Evolutionary conservation across 2,329 filamentous ascomycete species (phyloP).

Genomic region (Tolypocladium tropicale): DNA sequence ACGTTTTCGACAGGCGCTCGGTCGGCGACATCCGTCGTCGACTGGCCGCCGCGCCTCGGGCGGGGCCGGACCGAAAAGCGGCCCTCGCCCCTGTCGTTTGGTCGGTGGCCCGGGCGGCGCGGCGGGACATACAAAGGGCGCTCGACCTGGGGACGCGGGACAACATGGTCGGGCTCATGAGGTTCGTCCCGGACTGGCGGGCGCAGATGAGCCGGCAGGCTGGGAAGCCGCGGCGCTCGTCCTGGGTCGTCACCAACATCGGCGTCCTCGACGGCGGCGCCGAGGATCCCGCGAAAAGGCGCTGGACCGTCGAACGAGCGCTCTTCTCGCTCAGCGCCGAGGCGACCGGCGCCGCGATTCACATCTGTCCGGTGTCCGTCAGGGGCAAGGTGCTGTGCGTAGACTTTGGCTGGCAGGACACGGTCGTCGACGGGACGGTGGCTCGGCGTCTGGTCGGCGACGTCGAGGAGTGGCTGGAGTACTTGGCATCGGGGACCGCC

Average conservation of each 20-base stretch:
- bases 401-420: slow-evolving; percentile 14
- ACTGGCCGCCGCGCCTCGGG: slow-evolving; percentile 3
- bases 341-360: slow-evolving; percentile 10
- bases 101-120: slow-evolving; percentile 6
- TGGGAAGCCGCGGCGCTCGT: slow-evolving; percentile 11
- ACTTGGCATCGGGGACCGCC: not conserved
- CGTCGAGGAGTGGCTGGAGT: not conserved
- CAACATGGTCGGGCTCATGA: slow-evolving; percentile 12
- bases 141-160: slow-evolving; percentile 12
- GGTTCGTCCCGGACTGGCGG: slow-evolving; percentile 14
- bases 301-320: slow-evolving; percentile 13
- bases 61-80: not conserved
- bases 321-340: slow-evolving; percentile 12
- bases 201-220: slow-evolving; percentile 6
- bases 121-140: slow-evolving; percentile 6
- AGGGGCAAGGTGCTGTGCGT: slow-evolving; percentile 11
- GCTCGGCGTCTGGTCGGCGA: slow-evolving; percentile 10
- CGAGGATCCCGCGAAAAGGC: not conserved
- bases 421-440: slow-evolving; percentile 8
- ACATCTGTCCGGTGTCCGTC: slow-evolving; percentile 11
- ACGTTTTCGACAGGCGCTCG: not conserved
- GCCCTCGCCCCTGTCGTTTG: slow-evolving; percentile 12
- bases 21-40: not conserved
- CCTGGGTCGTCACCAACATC: slow-evolving; percentile 16
- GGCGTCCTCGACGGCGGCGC: slow-evolving; percentile 12